Evolutionary conservation across 2,329 filamentous ascomycete species (phyloP).

Genomic region (Penicillium sp.): DNA sequence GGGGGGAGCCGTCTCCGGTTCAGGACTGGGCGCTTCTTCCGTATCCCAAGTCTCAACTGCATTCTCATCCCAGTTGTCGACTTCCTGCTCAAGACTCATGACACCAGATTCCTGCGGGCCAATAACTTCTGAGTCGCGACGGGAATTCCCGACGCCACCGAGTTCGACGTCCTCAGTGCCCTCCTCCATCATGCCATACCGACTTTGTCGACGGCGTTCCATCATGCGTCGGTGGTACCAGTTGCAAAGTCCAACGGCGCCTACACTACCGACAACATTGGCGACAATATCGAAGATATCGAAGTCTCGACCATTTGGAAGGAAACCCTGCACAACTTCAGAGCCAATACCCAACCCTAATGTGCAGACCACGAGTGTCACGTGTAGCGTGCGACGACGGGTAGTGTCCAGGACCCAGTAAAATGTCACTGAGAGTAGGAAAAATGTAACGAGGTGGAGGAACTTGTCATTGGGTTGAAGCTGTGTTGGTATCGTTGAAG

Average conservation of each 20-base stretch:
- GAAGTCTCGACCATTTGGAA: slow-evolving; percentile 70
- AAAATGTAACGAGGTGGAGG: slow-evolving; percentile 84
- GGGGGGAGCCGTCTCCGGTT: slow-evolving; percentile 20
- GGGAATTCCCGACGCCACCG: slow-evolving; percentile 53
- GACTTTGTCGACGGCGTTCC: slow-evolving; percentile 73
- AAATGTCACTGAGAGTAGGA: slow-evolving; percentile 77
- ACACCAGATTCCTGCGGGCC: slow-evolving; percentile 64
- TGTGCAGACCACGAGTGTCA: slow-evolving; percentile 80
- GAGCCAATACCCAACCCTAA: slow-evolving; percentile 56
- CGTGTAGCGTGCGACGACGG: slow-evolving; percentile 77
- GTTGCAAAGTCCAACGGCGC: slow-evolving; percentile 69
- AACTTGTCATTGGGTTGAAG: slow-evolving; percentile 80
- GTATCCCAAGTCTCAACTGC: slow-evolving; percentile 64
- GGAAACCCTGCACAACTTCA: slow-evolving; percentile 57
- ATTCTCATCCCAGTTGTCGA: slow-evolving; percentile 95
- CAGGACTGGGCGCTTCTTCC: slow-evolving; percentile 46
- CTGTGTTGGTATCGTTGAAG: slow-evolving; percentile 41
- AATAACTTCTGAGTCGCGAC: slow-evolving; percentile 32
- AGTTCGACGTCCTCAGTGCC: slow-evolving; percentile 68
- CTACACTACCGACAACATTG: slow-evolving; percentile 76
- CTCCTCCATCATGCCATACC: slow-evolving; percentile 65
- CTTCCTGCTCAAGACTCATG: slow-evolving; percentile 70
- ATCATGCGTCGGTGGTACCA: slow-evolving; percentile 97
- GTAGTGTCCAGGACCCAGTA: slow-evolving; percentile 97
- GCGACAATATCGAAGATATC: slow-evolving; percentile 85